Percentiles rank a stretch among this genome's conserved stretches.
These are phyloP conservation scores for Alternaria dauci DNA, from an alignment of 2,329 filamentous ascomycete genomes.

Conservation along the genomic window DNA sequence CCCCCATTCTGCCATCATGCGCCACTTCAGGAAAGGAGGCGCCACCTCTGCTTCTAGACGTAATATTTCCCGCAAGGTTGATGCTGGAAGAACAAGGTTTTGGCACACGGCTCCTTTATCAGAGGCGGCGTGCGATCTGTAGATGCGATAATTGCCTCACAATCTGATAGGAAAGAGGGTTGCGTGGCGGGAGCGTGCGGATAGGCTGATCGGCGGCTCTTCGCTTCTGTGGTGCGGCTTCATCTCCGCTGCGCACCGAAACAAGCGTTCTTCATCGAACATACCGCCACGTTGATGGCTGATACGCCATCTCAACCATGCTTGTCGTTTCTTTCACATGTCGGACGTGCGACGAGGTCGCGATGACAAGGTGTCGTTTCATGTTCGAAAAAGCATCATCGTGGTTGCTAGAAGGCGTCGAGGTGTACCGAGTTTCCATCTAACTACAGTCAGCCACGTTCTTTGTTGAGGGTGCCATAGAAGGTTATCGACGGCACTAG, in stretches of 20 bases:
- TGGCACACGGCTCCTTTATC: not conserved
- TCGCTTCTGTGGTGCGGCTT: not conserved
- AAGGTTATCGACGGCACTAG: not conserved
- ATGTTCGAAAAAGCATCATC: not conserved
- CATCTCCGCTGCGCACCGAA: not conserved
- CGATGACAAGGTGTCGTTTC: not conserved
- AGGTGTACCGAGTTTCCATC: not conserved
- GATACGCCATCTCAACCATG: not conserved
- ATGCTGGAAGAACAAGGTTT: not conserved
- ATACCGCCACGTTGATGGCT: not conserved
- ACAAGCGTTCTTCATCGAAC: not conserved
- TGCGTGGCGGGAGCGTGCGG: not conserved
- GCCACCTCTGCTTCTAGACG: not conserved
- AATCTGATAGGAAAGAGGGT: not conserved
- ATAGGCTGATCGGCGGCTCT: not conserved
- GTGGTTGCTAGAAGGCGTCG: not conserved
- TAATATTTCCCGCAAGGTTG: not conserved
- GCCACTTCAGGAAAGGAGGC: not conserved
- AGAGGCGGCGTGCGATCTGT: not conserved
- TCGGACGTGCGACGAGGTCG: not conserved
- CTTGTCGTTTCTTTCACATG: not conserved
- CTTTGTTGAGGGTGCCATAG: not conserved
- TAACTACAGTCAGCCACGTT: not conserved
- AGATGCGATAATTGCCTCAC: not conserved
- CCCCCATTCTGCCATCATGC: not conserved